Evolutionary conservation across 257 asterid genomes (phyloP).

Genomic region (Rubia yunnanensis): DNA sequence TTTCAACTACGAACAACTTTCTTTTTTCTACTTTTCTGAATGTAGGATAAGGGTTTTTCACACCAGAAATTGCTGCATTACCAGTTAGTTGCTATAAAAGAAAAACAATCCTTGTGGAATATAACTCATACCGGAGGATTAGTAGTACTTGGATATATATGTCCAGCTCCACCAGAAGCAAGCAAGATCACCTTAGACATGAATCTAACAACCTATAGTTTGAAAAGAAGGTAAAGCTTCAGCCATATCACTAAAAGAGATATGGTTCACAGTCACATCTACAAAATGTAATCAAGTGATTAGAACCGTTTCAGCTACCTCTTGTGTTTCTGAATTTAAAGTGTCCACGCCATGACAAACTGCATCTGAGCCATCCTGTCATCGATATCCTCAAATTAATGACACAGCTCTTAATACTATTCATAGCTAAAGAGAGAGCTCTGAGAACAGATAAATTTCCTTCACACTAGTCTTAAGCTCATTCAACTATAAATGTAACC

Average conservation of each 20-base stretch:
- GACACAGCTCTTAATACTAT: background rate
- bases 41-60: too few relatives aligned
- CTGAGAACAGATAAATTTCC: background rate
- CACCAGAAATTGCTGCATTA: too few relatives aligned
- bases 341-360: slow-evolving; percentile 87
- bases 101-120: background rate
- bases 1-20: too few relatives aligned
- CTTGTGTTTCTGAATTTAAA: slow-evolving; percentile 67
- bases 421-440: background rate
- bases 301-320: slow-evolving; percentile 34
- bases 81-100: background rate
- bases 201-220: slow-evolving; percentile 76
- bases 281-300: slow-evolving; percentile 1
- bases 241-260: background rate
- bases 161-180: slow-evolving; percentile 99
- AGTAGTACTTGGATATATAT: slow-evolving; percentile 91
- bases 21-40: too few relatives aligned
- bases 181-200: slow-evolving; percentile 84
- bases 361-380: slow-evolving; percentile 75
- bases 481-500: background rate
- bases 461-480: background rate
- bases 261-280: slow-evolving; percentile 6
- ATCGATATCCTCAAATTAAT: slow-evolving; percentile 21
- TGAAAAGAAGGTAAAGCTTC: slow-evolving; percentile 6
- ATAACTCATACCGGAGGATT: slow-evolving; percentile 65